These are phyloP conservation scores for Pneumocystis murina DNA, from an alignment of 1,139 yeast species.

Conservation along the genomic window DNA sequence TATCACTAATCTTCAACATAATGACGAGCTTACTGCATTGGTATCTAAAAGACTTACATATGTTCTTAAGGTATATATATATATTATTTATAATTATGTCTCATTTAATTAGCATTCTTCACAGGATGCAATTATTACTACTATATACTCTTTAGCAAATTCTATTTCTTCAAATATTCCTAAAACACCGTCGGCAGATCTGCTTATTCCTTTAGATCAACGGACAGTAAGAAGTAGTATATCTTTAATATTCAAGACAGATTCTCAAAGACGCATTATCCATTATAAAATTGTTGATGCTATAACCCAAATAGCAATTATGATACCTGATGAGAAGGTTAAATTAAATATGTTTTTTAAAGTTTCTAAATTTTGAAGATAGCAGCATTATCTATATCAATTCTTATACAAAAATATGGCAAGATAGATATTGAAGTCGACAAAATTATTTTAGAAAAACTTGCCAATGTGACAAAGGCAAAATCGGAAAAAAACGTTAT, in stretches of 20 bases:
- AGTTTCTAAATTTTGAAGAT: slow-evolving; percentile 28
- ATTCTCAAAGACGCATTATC: slow-evolving; percentile 12
- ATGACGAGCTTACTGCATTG: neutral
- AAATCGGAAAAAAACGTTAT: slow-evolving; percentile 48
- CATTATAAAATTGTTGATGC: slow-evolving; percentile 46
- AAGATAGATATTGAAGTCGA: slow-evolving; percentile 19
- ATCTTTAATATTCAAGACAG: slow-evolving; percentile 9
- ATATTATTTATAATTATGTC: neutral
- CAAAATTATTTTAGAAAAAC: slow-evolving; percentile 37
- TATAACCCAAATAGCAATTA: slow-evolving; percentile 52
- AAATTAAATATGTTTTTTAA: neutral
- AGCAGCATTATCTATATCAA: slow-evolving; percentile 66
- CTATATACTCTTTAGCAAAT: slow-evolving; percentile 71
- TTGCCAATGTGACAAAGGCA: slow-evolving; percentile 42
- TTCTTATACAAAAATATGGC: slow-evolving; percentile 62
- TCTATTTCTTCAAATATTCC: slow-evolving; percentile 36
- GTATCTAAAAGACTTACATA: neutral
- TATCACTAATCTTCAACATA: neutral
- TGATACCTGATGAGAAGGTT: slow-evolving; percentile 45
- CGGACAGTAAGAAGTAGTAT: slow-evolving; percentile 8
- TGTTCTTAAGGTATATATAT: neutral
- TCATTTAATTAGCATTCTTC: slow-evolving; percentile 22
- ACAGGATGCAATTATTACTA: slow-evolving; percentile 75
- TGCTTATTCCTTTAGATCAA: slow-evolving; percentile 3
- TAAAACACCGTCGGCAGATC: slow-evolving; percentile 28